Conservation (phyloP, 2,329 filamentous ascomycete species). For the Diaporthe sp. region DNA sequence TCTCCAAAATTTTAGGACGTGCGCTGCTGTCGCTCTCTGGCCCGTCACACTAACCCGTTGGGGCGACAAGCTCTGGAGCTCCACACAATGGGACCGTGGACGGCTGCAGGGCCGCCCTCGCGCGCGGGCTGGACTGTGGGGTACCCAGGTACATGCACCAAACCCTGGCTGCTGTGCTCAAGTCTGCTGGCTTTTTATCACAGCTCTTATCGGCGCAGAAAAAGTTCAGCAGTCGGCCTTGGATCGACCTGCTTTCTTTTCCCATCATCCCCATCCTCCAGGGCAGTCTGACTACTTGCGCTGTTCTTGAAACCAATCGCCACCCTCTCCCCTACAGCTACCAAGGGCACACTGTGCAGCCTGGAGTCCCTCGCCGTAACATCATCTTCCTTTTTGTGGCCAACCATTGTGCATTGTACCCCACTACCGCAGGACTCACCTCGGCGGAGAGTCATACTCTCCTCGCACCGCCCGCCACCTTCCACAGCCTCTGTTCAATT, state of each 20-base stretch:
- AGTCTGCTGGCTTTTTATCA: slow-evolving; percentile 17
- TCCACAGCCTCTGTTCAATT: not conserved
- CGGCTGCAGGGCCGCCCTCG: not conserved
- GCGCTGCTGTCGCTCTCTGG: not conserved
- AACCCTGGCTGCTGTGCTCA: not conserved
- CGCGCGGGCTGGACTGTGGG: not conserved
- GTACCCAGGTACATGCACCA: slow-evolving; percentile 13
- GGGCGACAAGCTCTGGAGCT: slow-evolving; percentile 9
- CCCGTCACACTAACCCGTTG: not conserved
- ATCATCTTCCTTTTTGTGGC: not conserved
- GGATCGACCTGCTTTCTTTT: not conserved
- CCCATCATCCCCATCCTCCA: slow-evolving; percentile 13
- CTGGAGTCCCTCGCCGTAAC: not conserved
- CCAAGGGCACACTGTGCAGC: not conserved
- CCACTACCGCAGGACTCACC: slow-evolving; percentile 25
- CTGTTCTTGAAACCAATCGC: slow-evolving; percentile 27
- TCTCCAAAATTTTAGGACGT: slow-evolving; percentile 38
- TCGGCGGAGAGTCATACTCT: slow-evolving; percentile 13
- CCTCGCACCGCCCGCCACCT: not conserved
- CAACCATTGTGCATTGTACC: not conserved
- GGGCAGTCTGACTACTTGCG: not conserved
- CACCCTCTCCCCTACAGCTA: not conserved
- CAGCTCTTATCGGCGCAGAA: slow-evolving; percentile 34
- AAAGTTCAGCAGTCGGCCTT: slow-evolving; percentile 25
- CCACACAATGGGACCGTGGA: not conserved